Evolutionary conservation across 768 basidiomycete species (phyloP).

Genomic region (Boletus fagicola): DNA sequence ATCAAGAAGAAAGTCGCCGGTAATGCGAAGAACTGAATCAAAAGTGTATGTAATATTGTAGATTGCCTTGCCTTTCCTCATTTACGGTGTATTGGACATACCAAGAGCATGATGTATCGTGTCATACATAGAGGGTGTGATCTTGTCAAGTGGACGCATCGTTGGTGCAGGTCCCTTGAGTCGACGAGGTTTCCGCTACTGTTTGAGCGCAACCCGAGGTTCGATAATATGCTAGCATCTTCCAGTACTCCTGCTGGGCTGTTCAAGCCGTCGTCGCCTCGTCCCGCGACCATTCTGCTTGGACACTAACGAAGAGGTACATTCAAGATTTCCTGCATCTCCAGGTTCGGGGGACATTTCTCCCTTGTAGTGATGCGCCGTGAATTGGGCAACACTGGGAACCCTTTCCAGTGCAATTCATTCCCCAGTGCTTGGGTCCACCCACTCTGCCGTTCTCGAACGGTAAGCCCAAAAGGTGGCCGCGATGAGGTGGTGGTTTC

Average conservation of each 20-base stretch:
- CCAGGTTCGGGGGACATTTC: too few species aligned
- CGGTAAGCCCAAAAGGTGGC: too few species aligned
- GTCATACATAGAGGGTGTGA: background rate
- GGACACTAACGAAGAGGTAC: background rate
- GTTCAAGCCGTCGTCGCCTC: background rate
- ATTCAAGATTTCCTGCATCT: too few species aligned
- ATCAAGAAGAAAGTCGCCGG: constrained; percentile 78
- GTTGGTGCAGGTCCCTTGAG: background rate
- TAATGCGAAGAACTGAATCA: constrained; percentile 17
- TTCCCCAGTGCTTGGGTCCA: too few species aligned
- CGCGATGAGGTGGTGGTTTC: too few species aligned
- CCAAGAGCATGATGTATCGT: background rate
- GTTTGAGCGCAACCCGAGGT: too few species aligned
- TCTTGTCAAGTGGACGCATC: background rate
- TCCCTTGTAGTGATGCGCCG: too few species aligned
- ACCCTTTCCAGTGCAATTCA: too few species aligned
- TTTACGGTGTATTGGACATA: background rate
- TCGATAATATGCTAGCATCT: too few species aligned
- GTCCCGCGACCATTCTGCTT: background rate
- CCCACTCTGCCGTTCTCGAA: too few species aligned
- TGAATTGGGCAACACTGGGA: too few species aligned
- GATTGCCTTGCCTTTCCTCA: background rate
- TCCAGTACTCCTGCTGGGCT: too few species aligned
- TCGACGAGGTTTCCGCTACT: background rate
- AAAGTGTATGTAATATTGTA: background rate